A percentile compares a stretch with the other conserved stretches of the same genome.
Conservation (phyloP, 768 basidiomycete genomes). For the Pholiota molesta region DNA sequence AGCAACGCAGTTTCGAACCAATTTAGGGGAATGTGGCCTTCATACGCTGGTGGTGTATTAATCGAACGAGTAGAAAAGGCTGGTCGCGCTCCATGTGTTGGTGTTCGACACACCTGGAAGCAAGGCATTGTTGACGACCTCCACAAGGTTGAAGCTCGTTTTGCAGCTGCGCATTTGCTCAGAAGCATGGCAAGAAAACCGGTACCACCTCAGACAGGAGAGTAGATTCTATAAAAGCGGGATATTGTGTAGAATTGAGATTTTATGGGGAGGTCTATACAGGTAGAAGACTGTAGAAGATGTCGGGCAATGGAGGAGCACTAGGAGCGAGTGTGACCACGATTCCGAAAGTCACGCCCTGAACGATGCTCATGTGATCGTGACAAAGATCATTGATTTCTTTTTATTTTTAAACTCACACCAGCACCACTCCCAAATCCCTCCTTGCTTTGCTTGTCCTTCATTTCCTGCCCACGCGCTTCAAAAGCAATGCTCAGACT, state of each 20-base stretch:
- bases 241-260: not conserved
- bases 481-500: not conserved
- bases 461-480: not conserved
- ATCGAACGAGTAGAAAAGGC: slow-evolving; percentile 12
- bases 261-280: not conserved
- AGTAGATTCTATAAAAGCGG: not conserved
- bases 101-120: slow-evolving; percentile 3
- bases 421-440: too few species aligned
- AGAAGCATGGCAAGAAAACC: slow-evolving; percentile 4
- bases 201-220: not conserved
- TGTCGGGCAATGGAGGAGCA: not conserved
- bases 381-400: not conserved
- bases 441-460: not conserved
- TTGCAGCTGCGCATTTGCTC: not conserved
- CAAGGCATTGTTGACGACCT: slow-evolving; percentile 9
- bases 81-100: not conserved
- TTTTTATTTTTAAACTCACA: too few species aligned
- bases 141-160: slow-evolving; percentile 3
- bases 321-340: not conserved
- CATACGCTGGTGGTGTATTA: slow-evolving; percentile 56
- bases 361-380: not conserved
- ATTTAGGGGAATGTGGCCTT: slow-evolving; percentile 82
- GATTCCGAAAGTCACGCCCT: not conserved
- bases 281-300: too few species aligned
- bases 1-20: slow-evolving; percentile 84